phyloP scores from a whole-genome alignment of 2,329 filamentous ascomycete genomes.

The Chaetomium olivaceum region DNA sequence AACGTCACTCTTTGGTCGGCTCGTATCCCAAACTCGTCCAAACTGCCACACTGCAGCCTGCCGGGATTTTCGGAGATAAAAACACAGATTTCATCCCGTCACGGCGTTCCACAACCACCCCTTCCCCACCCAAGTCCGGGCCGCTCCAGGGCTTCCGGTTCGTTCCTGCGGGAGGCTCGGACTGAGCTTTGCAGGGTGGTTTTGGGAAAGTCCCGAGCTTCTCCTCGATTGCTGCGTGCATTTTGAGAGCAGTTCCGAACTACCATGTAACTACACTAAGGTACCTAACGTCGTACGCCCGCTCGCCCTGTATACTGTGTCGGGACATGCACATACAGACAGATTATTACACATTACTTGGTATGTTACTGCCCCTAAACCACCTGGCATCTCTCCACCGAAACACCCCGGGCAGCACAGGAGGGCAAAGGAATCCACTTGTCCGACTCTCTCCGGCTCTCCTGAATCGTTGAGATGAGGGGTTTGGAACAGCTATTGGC shows the following conservation, averaged over 20 bases:
- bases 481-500: background rate
- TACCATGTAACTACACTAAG: background rate
- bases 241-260: background rate
- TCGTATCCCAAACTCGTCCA: background rate
- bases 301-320: background rate
- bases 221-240: no score
- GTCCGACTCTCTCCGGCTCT: background rate
- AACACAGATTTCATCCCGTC: background rate
- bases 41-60: background rate
- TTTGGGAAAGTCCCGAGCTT: no score
- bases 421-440: background rate
- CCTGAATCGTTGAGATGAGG: background rate
- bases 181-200: background rate
- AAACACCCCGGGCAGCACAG: background rate
- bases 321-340: background rate
- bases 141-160: constrained; percentile 16
- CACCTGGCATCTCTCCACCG: no score
- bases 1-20: background rate
- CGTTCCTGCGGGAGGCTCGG: constrained; percentile 6
- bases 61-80: constrained; percentile 25
- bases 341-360: background rate
- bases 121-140: constrained; percentile 22
- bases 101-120: constrained; percentile 13
- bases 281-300: background rate
- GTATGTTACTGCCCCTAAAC: background rate